These are phyloP conservation scores for Hymenoscyphus scutula DNA, from an alignment of 2,329 filamentous ascomycete species.

Conservation along the genomic window DNA sequence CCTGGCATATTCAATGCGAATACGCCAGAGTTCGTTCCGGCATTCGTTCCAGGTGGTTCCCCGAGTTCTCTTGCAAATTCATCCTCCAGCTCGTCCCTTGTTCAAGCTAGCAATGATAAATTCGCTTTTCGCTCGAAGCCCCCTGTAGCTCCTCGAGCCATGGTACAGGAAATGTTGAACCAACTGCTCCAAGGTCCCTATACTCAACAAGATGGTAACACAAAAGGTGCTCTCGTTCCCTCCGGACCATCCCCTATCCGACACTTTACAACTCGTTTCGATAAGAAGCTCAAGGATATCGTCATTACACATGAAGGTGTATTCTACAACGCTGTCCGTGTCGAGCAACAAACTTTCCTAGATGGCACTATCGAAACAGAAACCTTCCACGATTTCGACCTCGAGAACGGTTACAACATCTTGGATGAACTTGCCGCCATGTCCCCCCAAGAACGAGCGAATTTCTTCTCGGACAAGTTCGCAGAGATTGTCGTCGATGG, in stretches of 20 bases:
- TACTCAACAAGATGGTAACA: no score
- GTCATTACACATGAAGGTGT: conserved; percentile 3
- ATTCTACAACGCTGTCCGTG: conserved; percentile 4
- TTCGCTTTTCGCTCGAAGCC: neutral
- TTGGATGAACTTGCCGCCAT: neutral
- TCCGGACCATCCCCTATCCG: neutral
- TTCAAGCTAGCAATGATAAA: neutral
- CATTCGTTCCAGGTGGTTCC: no score
- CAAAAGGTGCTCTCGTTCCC: neutral
- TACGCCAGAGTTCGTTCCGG: no score
- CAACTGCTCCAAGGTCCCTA: neutral
- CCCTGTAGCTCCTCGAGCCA: conserved; percentile 10
- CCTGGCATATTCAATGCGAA: no score
- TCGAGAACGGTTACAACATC: conserved; percentile 7
- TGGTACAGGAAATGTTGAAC: neutral
- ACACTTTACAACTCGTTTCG: neutral
- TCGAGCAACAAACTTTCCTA: neutral
- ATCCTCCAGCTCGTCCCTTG: neutral
- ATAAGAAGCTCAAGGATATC: conserved; percentile 9
- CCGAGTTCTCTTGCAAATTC: neutral
- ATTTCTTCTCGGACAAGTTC: conserved; percentile 5
- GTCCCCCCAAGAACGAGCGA: neutral
- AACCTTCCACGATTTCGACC: neutral
- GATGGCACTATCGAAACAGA: neutral
- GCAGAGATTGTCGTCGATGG: conserved; percentile 9